Evolutionary conservation across 768 basidiomycete genomes (phyloP).

Genomic region (Termitomyces sp.): DNA sequence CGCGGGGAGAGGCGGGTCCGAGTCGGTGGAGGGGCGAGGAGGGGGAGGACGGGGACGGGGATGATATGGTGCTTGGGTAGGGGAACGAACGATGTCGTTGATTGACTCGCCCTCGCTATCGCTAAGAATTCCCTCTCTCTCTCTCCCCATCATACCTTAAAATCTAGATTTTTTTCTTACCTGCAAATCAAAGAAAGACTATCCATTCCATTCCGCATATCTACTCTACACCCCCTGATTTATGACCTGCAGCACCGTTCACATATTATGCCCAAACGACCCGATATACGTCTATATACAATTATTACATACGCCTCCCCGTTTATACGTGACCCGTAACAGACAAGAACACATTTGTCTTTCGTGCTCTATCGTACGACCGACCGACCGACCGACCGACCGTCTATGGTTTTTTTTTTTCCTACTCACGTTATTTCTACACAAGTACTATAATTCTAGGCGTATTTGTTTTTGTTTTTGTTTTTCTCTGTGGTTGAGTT

Average conservation of each 20-base stretch:
- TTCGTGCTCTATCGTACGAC: background rate
- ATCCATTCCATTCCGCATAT: no score
- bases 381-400: no score
- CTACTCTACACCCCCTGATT: no score
- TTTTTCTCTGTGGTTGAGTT: no score
- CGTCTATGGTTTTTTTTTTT: background rate
- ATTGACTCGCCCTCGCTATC: background rate
- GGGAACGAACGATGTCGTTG: background rate
- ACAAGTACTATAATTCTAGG: background rate
- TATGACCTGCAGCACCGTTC: no score
- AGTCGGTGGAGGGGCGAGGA: slow-evolving; percentile 2
- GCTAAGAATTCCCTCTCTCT: background rate
- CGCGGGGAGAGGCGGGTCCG: background rate
- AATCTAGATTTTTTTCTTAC: no score
- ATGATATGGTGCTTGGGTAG: slow-evolving; percentile 20
- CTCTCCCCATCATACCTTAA: background rate
- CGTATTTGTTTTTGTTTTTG: background rate
- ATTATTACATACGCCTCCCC: background rate
- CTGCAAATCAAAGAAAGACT: no score
- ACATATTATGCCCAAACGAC: background rate
- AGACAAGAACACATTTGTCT: background rate
- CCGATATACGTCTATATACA: background rate
- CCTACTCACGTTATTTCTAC: background rate
- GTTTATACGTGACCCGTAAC: no score
- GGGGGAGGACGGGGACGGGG: slow-evolving; percentile 1